Percentiles rank a stretch among this genome's conserved stretches.
These are phyloP conservation scores for Coemansia sp. DNA, from an alignment of 192 early-diverging fungal species.

Conservation along the genomic window DNA sequence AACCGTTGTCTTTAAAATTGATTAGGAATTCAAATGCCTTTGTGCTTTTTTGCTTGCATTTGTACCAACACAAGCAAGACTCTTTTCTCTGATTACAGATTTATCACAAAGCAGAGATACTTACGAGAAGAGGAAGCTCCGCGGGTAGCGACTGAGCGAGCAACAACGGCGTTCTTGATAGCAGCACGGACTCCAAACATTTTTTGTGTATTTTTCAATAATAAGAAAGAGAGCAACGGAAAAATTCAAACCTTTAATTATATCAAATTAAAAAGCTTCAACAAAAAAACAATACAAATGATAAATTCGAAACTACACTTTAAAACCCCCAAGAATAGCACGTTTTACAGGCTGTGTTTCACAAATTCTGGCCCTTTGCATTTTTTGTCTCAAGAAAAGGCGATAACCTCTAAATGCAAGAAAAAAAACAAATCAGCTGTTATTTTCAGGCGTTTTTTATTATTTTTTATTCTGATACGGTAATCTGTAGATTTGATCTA, in stretches of 20 bases:
- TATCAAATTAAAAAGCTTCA: neutral
- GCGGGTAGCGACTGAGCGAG: conserved; percentile 23
- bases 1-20: neutral
- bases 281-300: conserved; percentile 10
- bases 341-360: neutral
- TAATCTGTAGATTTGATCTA: conserved; percentile 6
- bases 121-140: conserved; percentile 39
- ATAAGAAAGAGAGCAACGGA: no score
- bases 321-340: neutral
- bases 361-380: neutral
- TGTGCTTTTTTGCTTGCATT: neutral
- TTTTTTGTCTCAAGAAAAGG: conserved; percentile 4
- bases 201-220: conserved; percentile 8
- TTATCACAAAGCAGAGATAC: conserved; percentile 6
- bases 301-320: conserved; percentile 6
- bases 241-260: neutral
- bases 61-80: no score
- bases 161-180: conserved; percentile 38
- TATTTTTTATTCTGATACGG: neutral
- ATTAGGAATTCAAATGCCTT: conserved; percentile 4
- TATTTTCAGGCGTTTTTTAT: neutral
- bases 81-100: neutral
- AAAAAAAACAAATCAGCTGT: conserved; percentile 11
- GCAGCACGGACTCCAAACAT: conserved; percentile 54
- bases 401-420: neutral